Conservation (phyloP, 2,329 filamentous ascomycete species). For the Cercospora sesami region DNA sequence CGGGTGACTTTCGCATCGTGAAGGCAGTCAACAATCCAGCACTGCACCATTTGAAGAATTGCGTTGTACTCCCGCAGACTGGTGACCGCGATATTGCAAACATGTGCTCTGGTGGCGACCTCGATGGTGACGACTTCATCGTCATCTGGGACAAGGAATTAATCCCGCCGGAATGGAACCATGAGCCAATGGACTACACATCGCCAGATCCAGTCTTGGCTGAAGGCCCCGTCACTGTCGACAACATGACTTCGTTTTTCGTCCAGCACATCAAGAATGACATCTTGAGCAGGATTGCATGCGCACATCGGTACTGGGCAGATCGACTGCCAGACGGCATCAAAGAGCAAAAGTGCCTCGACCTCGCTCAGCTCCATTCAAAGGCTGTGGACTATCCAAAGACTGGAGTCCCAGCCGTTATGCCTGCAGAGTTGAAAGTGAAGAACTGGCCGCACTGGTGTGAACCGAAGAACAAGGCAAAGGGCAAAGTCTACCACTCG, state of each 20-base stretch:
- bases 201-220: constrained; percentile 58
- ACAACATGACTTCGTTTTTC: constrained; percentile 81
- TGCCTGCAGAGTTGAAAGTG: constrained; percentile 63
- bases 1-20: constrained; percentile 87
- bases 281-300: constrained; percentile 74
- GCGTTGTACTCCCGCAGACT: constrained; percentile 80
- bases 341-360: constrained; percentile 66
- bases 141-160: constrained; percentile 84
- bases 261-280: constrained; percentile 93
- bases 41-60: constrained; percentile 77
- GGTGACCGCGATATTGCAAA: constrained; percentile 83
- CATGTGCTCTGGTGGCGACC: constrained; percentile 94
- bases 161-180: constrained; percentile 69
- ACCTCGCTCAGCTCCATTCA: constrained; percentile 79
- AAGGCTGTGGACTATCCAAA: constrained; percentile 93
- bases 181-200: constrained; percentile 74
- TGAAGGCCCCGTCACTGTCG: constrained; percentile 63
- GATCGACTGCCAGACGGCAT: constrained; percentile 64
- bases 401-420: constrained; percentile 73
- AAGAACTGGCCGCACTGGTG: constrained; percentile 81
- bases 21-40: constrained; percentile 72
- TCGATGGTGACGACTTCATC: constrained; percentile 95
- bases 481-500: constrained; percentile 63
- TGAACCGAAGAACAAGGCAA: constrained; percentile 55
- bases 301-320: constrained; percentile 75